Evolutionary conservation across 2,329 filamentous ascomycete species (phyloP).

Genomic region (Mollisia scopiformis): DNA sequence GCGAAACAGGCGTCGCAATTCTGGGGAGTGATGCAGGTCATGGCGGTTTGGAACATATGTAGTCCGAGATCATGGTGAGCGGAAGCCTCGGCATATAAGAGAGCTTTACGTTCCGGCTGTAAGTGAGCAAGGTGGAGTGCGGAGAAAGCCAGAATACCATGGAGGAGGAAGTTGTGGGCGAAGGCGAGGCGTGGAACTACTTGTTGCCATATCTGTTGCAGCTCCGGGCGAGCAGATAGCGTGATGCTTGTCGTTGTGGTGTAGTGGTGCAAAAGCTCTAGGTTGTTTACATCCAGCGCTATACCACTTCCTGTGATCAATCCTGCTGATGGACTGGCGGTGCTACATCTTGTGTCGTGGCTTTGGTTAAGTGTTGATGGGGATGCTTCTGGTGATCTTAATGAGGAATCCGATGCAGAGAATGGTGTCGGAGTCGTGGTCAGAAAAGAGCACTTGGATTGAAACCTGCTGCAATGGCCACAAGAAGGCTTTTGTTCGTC

Average conservation of each 20-base stretch:
- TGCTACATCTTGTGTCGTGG: neutral
- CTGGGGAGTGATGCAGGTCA: slow-evolving; percentile 9
- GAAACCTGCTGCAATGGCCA: slow-evolving; percentile 15
- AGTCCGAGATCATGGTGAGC: slow-evolving; percentile 17
- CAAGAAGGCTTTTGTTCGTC: slow-evolving; percentile 23
- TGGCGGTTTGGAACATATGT: neutral
- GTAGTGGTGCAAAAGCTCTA: slow-evolving; percentile 21
- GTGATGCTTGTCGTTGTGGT: slow-evolving; percentile 18
- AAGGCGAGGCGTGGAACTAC: slow-evolving; percentile 18
- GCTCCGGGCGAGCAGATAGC: slow-evolving; percentile 8
- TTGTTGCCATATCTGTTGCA: slow-evolving; percentile 20
- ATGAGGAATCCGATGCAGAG: neutral
- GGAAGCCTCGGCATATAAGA: neutral
- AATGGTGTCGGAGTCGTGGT: neutral
- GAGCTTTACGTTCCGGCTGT: slow-evolving; percentile 1
- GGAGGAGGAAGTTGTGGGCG: slow-evolving; percentile 21
- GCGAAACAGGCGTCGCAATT: slow-evolving; percentile 22
- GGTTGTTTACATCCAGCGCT: slow-evolving; percentile 6
- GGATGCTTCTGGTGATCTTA: neutral
- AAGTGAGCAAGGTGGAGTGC: slow-evolving; percentile 19
- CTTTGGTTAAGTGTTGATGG: neutral
- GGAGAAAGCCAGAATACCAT: slow-evolving; percentile 16
- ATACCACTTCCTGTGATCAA: neutral
- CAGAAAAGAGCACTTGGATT: slow-evolving; percentile 14
- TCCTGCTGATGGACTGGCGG: neutral